A percentile compares a stretch with the other conserved stretches of the same genome.
Conservation (phyloP, 345 rosid genomes). For the Aquilaria malaccensis region DNA sequence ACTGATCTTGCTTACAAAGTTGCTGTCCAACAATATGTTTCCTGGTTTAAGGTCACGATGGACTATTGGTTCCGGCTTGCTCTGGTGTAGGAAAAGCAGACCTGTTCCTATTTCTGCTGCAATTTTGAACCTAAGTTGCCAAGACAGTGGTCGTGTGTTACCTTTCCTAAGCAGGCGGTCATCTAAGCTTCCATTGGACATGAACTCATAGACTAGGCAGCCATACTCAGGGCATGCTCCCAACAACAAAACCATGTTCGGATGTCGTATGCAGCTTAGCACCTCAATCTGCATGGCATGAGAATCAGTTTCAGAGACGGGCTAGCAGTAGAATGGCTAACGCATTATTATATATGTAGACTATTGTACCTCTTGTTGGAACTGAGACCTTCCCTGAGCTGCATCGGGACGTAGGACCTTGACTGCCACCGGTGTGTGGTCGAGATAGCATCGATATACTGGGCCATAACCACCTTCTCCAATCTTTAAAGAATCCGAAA, state of each 20-base stretch:
- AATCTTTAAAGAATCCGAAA: constrained; percentile 50
- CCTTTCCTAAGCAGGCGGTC: constrained; percentile 63
- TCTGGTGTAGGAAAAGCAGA: constrained; percentile 74
- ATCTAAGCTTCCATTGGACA: constrained; percentile 91
- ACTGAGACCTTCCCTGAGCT: constrained; percentile 88
- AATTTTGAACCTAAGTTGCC: constrained; percentile 75
- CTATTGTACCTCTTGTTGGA: constrained; percentile 77
- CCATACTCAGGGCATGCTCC: constrained; percentile 95
- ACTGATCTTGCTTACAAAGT: constrained; percentile 84
- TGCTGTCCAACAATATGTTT: constrained; percentile 74
- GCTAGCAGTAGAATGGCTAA: neutral
- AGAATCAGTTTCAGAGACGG: neutral
- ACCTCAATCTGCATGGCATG: constrained; percentile 59
- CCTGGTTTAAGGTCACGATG: constrained; percentile 87
- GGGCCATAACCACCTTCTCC: constrained; percentile 99
- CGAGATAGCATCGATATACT: constrained; percentile 64
- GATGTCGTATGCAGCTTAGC: constrained; percentile 81
- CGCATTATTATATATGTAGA: neutral
- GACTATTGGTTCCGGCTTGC: constrained; percentile 87
- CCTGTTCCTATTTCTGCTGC: constrained; percentile 85
- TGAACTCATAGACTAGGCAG: constrained; percentile 84
- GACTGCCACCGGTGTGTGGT: constrained; percentile 84
- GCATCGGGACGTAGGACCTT: constrained; percentile 85
- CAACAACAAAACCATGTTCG: constrained; percentile 84
- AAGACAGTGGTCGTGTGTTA: constrained; percentile 54